Evolutionary conservation across 2,329 filamentous ascomycete species (phyloP).

Genomic region (Penicillium expansum): DNA sequence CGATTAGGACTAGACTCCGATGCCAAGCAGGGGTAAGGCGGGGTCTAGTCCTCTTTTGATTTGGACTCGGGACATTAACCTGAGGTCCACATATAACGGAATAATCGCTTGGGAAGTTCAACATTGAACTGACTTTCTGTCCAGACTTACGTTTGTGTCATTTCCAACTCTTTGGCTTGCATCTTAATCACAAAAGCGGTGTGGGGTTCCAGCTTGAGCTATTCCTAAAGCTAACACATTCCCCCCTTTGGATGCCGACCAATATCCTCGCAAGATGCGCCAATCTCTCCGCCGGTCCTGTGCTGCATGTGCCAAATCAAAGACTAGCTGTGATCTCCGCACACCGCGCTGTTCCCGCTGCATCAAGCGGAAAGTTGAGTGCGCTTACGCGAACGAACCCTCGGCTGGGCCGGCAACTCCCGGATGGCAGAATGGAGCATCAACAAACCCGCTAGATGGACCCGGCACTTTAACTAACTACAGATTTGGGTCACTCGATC

Average conservation of each 20-base stretch:
- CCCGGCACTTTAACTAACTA: slow-evolving; percentile 23
- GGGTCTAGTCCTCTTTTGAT: slow-evolving; percentile 26
- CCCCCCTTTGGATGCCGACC: neutral
- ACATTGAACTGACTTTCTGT: neutral
- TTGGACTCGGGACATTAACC: neutral
- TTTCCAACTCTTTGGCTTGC: neutral
- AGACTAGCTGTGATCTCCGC: slow-evolving; percentile 56
- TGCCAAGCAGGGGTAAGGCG: slow-evolving; percentile 7
- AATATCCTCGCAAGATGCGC: slow-evolving; percentile 45
- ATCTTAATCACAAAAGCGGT: neutral
- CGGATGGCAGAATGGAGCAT: slow-evolving; percentile 9
- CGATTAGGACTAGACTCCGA: slow-evolving; percentile 27
- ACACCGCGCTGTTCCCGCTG: slow-evolving; percentile 57
- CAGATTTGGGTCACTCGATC: slow-evolving; percentile 47
- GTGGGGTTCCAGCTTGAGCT: neutral
- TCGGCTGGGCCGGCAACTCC: slow-evolving; percentile 31
- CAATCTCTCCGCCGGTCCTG: slow-evolving; percentile 58
- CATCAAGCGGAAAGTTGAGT: slow-evolving; percentile 47
- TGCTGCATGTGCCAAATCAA: slow-evolving; percentile 55
- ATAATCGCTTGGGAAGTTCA: neutral
- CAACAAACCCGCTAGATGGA: slow-evolving; percentile 2
- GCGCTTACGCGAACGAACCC: slow-evolving; percentile 56
- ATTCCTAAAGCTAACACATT: neutral
- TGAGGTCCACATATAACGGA: neutral
- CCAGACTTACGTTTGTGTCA: neutral